A percentile compares a stretch with the other conserved stretches of the same genome.
These are phyloP conservation scores for Chaetomium fimeti DNA, from an alignment of 495 filamentous ascomycete species.

Conservation along the genomic window DNA sequence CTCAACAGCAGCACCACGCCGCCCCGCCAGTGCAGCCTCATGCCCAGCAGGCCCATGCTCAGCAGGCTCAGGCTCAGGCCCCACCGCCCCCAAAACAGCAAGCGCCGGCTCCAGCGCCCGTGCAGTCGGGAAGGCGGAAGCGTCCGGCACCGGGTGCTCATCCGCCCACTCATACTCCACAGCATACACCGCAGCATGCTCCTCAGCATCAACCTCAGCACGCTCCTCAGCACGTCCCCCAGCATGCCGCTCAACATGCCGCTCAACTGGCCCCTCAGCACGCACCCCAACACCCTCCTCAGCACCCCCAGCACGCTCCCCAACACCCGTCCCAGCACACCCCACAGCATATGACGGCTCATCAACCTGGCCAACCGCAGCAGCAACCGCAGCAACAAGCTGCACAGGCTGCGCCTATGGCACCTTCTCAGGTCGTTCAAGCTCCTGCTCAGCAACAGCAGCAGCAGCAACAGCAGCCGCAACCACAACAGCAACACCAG, in stretches of 20 bases:
- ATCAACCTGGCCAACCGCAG: constrained; percentile 26
- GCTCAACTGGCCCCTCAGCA: constrained; percentile 29
- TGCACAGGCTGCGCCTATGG: constrained; percentile 29
- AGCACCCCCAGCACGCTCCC: constrained; percentile 32
- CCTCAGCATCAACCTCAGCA: constrained; percentile 11
- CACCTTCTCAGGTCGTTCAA: constrained; percentile 26
- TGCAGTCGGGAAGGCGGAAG: constrained; percentile 29
- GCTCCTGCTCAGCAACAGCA: constrained; percentile 19
- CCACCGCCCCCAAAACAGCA: constrained; percentile 44
- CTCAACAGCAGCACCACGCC: constrained; percentile 30
- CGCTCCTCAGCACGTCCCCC: constrained; percentile 17
- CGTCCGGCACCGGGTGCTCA: constrained; percentile 34
- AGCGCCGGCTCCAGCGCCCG: constrained; percentile 40
- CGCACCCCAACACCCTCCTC: constrained; percentile 28
- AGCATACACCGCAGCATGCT: constrained; percentile 6
- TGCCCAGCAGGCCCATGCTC: constrained; percentile 31
- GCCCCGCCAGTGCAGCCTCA: constrained; percentile 40
- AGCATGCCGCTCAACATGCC: constrained; percentile 26
- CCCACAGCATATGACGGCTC: constrained; percentile 25
- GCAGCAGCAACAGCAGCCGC: constrained; percentile 17
- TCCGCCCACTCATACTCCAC: constrained; percentile 14
- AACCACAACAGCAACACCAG: constrained; percentile 11
- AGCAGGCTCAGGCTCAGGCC: constrained; percentile 33
- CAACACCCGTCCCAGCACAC: constrained; percentile 30
- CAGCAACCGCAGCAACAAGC: constrained; percentile 23